Conservation (phyloP, 1,284 basidiomycete genomes). For the Ustilago tritici region DNA sequence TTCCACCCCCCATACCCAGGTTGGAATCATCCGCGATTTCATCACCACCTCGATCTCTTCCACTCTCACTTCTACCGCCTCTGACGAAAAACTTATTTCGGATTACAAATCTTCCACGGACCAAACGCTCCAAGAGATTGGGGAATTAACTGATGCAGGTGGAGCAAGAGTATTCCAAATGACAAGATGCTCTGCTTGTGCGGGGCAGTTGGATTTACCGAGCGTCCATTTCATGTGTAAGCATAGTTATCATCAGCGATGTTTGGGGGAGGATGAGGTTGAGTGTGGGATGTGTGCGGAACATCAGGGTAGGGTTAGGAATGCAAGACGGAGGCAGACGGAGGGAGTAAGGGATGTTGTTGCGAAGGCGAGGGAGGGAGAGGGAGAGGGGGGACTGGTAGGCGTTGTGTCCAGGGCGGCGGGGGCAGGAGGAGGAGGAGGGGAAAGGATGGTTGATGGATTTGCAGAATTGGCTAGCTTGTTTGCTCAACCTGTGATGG, state of each 20-base stretch:
- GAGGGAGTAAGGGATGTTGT: background rate
- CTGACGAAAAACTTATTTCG: slow-evolving; percentile 82
- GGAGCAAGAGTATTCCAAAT: slow-evolving; percentile 91
- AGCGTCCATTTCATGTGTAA: slow-evolving; percentile 98
- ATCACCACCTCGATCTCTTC: slow-evolving; percentile 81
- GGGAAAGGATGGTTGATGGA: slow-evolving; percentile 10
- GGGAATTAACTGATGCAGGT: slow-evolving; percentile 80
- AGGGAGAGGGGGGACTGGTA: background rate
- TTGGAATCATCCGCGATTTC: slow-evolving; percentile 91
- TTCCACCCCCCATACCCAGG: slow-evolving; percentile 79
- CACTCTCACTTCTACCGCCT: slow-evolving; percentile 81
- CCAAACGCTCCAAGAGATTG: slow-evolving; percentile 83
- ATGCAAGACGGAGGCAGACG: slow-evolving; percentile 73
- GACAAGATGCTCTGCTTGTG: slow-evolving; percentile 87
- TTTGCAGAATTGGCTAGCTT: slow-evolving; percentile 40
- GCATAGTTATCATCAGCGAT: slow-evolving; percentile 89
- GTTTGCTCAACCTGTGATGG: slow-evolving; percentile 48
- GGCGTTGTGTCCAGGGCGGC: background rate
- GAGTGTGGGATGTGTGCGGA: slow-evolving; percentile 89
- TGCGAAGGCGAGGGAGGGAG: slow-evolving; percentile 10
- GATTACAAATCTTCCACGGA: slow-evolving; percentile 88
- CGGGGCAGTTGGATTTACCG: slow-evolving; percentile 88
- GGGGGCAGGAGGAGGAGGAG: background rate
- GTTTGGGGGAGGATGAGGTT: slow-evolving; percentile 70
- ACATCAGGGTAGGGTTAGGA: slow-evolving; percentile 87